These are phyloP conservation scores for Coccomyxa subellipsoidea DNA, from an alignment of 163 green algal species.

Conservation along the genomic window DNA sequence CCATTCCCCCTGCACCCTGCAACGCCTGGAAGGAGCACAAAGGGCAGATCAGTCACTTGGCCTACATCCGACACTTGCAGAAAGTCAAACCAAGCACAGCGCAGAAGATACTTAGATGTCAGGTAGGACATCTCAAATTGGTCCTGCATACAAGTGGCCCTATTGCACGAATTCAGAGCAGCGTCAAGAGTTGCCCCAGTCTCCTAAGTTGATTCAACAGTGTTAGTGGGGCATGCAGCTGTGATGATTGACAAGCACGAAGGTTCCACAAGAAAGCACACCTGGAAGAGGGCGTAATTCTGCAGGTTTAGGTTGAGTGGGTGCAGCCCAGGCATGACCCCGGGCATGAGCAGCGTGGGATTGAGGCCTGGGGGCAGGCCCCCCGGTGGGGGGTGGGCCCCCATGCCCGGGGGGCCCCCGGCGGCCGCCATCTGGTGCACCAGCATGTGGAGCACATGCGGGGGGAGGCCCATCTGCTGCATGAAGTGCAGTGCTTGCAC, in stretches of 20 bases:
- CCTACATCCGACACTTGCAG: too few relatives aligned
- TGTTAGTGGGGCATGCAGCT: neutral
- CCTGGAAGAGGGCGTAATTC: neutral
- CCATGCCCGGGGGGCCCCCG: neutral
- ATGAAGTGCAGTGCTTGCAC: constrained; percentile 1
- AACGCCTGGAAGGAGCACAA: too few relatives aligned
- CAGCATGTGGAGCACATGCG: neutral
- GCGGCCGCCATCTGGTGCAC: constrained; percentile 1
- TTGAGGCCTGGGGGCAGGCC: neutral
- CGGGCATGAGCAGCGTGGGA: neutral
- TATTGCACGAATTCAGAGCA: too few relatives aligned
- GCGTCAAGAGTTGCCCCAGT: too few relatives aligned
- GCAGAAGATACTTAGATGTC: too few relatives aligned
- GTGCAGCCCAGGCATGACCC: neutral
- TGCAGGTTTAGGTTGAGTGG: neutral
- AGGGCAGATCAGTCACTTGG: too few relatives aligned
- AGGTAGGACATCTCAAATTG: too few relatives aligned
- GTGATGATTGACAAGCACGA: neutral
- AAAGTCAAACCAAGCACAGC: too few relatives aligned
- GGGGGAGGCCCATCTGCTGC: neutral
- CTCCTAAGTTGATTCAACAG: too few relatives aligned
- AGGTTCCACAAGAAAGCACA: neutral
- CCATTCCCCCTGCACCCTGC: neutral
- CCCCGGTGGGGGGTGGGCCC: neutral
- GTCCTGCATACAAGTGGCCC: too few relatives aligned